phyloP scores from a whole-genome alignment of 2,329 filamentous ascomycete species.

The Exophiala sideris region DNA sequence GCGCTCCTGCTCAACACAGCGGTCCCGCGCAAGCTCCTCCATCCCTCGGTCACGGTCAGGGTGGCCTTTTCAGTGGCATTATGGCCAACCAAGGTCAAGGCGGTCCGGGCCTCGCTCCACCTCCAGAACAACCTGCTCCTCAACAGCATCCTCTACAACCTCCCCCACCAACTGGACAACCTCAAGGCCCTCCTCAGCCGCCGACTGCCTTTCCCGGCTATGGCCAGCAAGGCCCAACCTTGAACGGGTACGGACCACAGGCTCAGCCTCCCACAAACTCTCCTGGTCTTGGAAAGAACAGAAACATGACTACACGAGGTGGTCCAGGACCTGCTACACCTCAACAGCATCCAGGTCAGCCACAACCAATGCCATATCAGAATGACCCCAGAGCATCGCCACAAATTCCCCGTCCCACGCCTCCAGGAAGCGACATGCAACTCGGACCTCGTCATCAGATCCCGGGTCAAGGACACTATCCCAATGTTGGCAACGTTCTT shows the following conservation, averaged over 20 bases:
- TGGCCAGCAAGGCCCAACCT: constrained; percentile 57
- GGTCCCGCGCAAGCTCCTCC: constrained; percentile 82
- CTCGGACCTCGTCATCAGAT: constrained; percentile 26
- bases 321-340: constrained; percentile 74
- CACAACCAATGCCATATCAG: constrained; percentile 59
- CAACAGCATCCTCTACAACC: constrained; percentile 57
- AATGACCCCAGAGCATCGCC: constrained; percentile 79
- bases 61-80: constrained; percentile 90
- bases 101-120: constrained; percentile 77
- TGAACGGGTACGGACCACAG: constrained; percentile 75
- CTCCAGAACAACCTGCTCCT: constrained; percentile 60
- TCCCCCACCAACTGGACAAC: constrained; percentile 41
- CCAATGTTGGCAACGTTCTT: constrained; percentile 64
- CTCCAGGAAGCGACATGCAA: constrained; percentile 43
- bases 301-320: constrained; percentile 56
- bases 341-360: constrained; percentile 76
- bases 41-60: constrained; percentile 78
- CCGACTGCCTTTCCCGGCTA: constrained; percentile 70
- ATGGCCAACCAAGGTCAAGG: constrained; percentile 88
- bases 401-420: constrained; percentile 79
- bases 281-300: constrained; percentile 75
- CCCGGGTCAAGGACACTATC: constrained; percentile 52
- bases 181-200: constrained; percentile 65
- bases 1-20: constrained; percentile 69
- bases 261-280: constrained; percentile 81